Evolutionary conservation across 352 stramenopile genomes (phyloP).

Genomic region (Globisporangium mamillatum): DNA sequence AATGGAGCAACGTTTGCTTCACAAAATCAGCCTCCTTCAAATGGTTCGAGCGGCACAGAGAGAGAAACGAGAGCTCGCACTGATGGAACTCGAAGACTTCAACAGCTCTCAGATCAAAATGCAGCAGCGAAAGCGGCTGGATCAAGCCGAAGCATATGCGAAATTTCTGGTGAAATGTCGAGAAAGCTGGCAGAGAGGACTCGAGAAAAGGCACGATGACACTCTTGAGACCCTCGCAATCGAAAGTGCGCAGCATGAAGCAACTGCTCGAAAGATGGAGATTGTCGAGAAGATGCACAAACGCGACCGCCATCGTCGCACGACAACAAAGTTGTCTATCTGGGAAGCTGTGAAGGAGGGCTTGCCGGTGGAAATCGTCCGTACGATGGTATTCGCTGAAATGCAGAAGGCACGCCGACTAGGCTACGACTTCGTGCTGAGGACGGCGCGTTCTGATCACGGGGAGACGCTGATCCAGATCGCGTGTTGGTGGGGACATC

Average conservation of each 20-base stretch:
- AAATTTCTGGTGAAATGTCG: slow-evolving; percentile 32
- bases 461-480: slow-evolving; percentile 66
- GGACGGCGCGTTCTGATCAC: slow-evolving; percentile 41
- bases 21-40: slow-evolving; percentile 36
- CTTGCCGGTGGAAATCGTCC: slow-evolving; percentile 40
- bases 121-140: slow-evolving; percentile 13
- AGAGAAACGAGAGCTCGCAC: slow-evolving; percentile 28
- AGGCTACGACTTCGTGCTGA: slow-evolving; percentile 55
- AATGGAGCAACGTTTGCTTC: slow-evolving; percentile 29
- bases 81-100: slow-evolving; percentile 43
- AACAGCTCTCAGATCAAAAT: slow-evolving; percentile 22
- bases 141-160: slow-evolving; percentile 25
- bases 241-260: slow-evolving; percentile 16
- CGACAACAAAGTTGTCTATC: slow-evolving; percentile 49
- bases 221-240: not conserved
- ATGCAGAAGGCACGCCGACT: slow-evolving; percentile 61
- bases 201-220: slow-evolving; percentile 36
- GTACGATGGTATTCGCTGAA: slow-evolving; percentile 50
- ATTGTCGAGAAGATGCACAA: slow-evolving; percentile 20
- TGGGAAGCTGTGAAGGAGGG: slow-evolving; percentile 69
- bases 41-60: slow-evolving; percentile 28
- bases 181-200: slow-evolving; percentile 39
- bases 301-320: slow-evolving; percentile 23
- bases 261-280: slow-evolving; percentile 11
- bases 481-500: slow-evolving; percentile 68